These are phyloP conservation scores for Fusarium praegraminearum DNA, from an alignment of 2,329 filamentous ascomycete species.

Conservation along the genomic window DNA sequence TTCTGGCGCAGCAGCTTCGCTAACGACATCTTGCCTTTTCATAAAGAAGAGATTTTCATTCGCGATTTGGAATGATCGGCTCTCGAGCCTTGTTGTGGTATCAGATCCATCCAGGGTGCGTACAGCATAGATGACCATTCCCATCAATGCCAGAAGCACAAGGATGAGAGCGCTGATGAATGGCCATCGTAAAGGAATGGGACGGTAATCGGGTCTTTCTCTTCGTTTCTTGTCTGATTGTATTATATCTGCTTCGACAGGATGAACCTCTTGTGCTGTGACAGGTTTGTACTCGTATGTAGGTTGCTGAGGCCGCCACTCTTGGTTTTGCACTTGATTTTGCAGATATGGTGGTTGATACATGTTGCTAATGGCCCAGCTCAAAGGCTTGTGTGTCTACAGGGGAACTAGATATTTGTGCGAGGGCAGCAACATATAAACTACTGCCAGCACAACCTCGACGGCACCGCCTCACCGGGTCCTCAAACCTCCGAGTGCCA, in stretches of 20 bases:
- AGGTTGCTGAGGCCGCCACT: conserved; percentile 8
- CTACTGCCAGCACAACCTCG: background rate
- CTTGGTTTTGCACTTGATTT: conserved; percentile 4
- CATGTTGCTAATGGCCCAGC: conserved; percentile 2
- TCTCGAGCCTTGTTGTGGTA: conserved; percentile 26
- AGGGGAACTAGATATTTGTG: background rate
- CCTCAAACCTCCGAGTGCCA: conserved; percentile 18
- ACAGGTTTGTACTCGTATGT: conserved; percentile 33
- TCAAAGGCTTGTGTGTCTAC: background rate
- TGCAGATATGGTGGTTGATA: conserved; percentile 27
- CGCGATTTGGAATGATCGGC: conserved; percentile 1
- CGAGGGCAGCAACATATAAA: conserved; percentile 23
- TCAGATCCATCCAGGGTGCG: conserved; percentile 22
- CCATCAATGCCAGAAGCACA: conserved; percentile 23
- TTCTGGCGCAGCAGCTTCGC: conserved; percentile 5
- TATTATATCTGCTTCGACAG: conserved; percentile 10
- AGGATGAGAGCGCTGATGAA: conserved; percentile 30
- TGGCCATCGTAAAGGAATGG: conserved; percentile 35
- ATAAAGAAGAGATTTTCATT: conserved; percentile 6
- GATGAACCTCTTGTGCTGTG: conserved; percentile 15
- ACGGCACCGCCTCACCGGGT: conserved; percentile 4
- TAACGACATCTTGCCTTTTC: conserved; percentile 20
- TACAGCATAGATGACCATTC: conserved; percentile 21
- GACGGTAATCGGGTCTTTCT: conserved; percentile 37
- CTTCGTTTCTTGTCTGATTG: conserved; percentile 1